Evolutionary conservation across 805 yeast species (phyloP).

Genomic region (Saccharomycopsis sp.): DNA sequence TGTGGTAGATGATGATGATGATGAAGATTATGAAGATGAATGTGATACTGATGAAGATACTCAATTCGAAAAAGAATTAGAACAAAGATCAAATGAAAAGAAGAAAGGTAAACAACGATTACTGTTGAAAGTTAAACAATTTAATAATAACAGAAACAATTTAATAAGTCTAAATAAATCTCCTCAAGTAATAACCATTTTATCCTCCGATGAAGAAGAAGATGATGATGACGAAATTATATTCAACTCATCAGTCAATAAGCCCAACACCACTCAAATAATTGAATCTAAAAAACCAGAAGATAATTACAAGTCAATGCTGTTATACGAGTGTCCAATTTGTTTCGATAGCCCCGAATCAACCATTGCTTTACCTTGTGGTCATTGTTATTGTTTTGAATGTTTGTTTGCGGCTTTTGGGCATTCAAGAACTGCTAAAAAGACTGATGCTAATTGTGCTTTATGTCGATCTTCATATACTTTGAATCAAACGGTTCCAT

Average conservation of each 20-base stretch:
- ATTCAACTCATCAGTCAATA: background rate
- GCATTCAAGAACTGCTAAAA: slow-evolving; percentile 29
- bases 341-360: slow-evolving; percentile 43
- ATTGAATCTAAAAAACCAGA: slow-evolving; percentile 12
- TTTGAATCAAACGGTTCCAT: slow-evolving; percentile 19
- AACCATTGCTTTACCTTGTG: slow-evolving; percentile 44
- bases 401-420: slow-evolving; percentile 42
- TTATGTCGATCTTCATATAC: slow-evolving; percentile 30
- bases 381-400: slow-evolving; percentile 45
- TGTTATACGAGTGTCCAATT: slow-evolving; percentile 38
- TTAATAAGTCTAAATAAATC: too few species aligned
- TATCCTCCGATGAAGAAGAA: slow-evolving; percentile 2
- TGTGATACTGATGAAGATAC: too few species aligned
- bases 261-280: slow-evolving; percentile 15
- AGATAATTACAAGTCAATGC: slow-evolving; percentile 22
- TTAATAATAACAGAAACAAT: too few species aligned
- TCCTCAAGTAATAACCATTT: background rate
- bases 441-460: slow-evolving; percentile 31
- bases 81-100: too few species aligned
- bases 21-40: too few species aligned
- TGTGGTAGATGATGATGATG: too few species aligned
- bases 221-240: slow-evolving; percentile 14
- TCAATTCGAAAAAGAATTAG: too few species aligned
- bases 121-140: too few species aligned
- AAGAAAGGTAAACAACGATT: too few species aligned